Base-by-base conservation (phyloP, 306 rosid genomes). In the Cicer cuneatum region DNA sequence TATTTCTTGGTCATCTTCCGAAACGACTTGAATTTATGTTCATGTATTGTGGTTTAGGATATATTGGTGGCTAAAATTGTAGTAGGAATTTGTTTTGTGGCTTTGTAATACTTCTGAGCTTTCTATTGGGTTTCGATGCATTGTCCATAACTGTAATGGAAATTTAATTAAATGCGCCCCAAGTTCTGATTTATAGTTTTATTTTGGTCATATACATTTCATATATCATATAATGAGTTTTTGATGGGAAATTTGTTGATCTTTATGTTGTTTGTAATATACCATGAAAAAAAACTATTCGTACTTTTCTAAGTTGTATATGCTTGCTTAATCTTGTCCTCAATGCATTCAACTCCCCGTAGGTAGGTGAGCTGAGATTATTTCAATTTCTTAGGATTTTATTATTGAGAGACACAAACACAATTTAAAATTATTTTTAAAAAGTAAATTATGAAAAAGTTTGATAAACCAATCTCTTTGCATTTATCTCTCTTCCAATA, bases 81-180 rank as follows among this genome's bases (percentile, higher is more conserved):
- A 66, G 71, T 85, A 88, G 88, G 81, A 84, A 73, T 75, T 77
- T 81, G 90, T 79, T 82, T 81, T 83, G 80, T 74, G 71, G 83
- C 74, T 82, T 79, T 81, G 80, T 59, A 75, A 75, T 75, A 81
- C 85, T 83, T 77, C 10, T 81, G 87, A 72, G 89, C 83, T 80
- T 84, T 81, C 71, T 57, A 39, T 84, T 79, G 83, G 87, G 81
- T 73, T 82, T 82, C 77, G 83, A 57, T 79, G 81, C 85, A 52
- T 54, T 84, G 78, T 84, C 69, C 75, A 39, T 86, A 77, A 81
- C 83, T 79, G 85, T 82, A 85, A 87, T 80, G 85, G 82, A 60
- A 79, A 80, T 59, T 58, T 87, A 60, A 73, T 71, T 81, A 77
- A 79, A 80, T 59, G 75, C 42, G 58, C 69, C 77, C 60, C 61